These are phyloP conservation scores for Peronospora belbahrii DNA, from an alignment of 352 stramenopile genomes.

Conservation along the genomic window DNA sequence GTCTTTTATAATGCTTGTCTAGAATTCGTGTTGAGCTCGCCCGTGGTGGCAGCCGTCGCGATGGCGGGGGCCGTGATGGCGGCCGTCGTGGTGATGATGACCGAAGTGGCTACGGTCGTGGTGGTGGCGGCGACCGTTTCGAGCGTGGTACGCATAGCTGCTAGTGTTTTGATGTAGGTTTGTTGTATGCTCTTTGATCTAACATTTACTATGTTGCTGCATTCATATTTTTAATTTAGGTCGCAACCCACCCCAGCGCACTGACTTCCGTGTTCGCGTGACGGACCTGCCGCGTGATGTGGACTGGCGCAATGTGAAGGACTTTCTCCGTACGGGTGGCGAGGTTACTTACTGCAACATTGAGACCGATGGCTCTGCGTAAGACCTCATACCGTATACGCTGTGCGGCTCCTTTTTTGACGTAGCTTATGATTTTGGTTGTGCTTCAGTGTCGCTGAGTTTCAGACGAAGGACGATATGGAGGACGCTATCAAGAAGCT, in stretches of 20 bases:
- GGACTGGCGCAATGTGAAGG: constrained; percentile 85
- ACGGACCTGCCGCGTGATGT: constrained; percentile 69
- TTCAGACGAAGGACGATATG: constrained; percentile 76
- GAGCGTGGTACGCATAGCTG: constrained; percentile 46
- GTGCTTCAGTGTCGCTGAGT: constrained; percentile 58
- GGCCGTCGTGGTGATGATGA: constrained; percentile 29
- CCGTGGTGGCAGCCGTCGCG: constrained; percentile 60
- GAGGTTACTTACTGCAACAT: constrained; percentile 85
- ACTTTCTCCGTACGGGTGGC: constrained; percentile 73
- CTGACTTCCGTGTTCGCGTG: constrained; percentile 67
- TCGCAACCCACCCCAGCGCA: constrained; percentile 67
- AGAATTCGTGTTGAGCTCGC: constrained; percentile 80
- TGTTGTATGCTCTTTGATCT: constrained; percentile 1
- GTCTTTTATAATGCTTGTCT: neutral
- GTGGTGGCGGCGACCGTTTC: constrained; percentile 40
- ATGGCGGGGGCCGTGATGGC: constrained; percentile 33
- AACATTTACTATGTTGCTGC: neutral
- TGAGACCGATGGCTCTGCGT: constrained; percentile 75
- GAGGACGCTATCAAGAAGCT: constrained; percentile 81
- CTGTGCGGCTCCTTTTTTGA: neutral
- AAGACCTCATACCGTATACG: constrained; percentile 9
- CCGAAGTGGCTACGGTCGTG: constrained; percentile 23
- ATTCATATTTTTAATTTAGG: constrained; percentile 19
- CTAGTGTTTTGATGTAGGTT: neutral
- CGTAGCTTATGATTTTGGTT: neutral